Evolutionary conservation across 2,329 filamentous ascomycete genomes (phyloP).

Genomic region (Penicillium sp.): DNA sequence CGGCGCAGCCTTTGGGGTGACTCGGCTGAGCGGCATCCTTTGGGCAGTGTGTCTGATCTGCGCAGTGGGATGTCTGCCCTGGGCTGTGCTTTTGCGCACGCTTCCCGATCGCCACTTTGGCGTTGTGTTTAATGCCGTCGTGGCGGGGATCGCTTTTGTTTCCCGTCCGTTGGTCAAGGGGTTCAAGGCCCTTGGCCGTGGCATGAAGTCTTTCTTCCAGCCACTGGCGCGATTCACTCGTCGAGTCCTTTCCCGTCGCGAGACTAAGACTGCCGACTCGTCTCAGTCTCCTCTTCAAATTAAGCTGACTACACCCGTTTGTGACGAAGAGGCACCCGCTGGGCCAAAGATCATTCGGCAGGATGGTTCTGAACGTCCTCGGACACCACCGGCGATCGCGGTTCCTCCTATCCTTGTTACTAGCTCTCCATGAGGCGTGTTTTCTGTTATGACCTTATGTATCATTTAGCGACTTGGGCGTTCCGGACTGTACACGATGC

Average conservation of each 20-base stretch:
- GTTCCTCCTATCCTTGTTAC: conserved; percentile 45
- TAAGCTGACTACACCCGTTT: conserved; percentile 6
- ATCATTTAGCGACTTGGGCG: conserved; percentile 1
- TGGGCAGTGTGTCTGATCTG: conserved; percentile 88
- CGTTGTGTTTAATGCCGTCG: conserved; percentile 51
- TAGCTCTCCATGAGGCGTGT: conserved; percentile 27
- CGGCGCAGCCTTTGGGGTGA: conserved; percentile 76
- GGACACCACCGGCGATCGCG: conserved; percentile 22
- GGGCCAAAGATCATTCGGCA: conserved; percentile 1
- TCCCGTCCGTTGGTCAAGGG: conserved; percentile 44
- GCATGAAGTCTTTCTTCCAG: conserved; percentile 24
- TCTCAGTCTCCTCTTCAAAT: conserved; percentile 18
- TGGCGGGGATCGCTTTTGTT: conserved; percentile 55
- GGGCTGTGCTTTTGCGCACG: conserved; percentile 77
- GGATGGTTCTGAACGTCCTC: conserved; percentile 22
- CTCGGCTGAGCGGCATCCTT: conserved; percentile 67
- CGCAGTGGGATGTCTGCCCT: conserved; percentile 79
- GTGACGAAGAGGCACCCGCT: conserved; percentile 12
- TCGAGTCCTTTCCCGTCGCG: conserved; percentile 16
- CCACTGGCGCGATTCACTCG: conserved; percentile 29
- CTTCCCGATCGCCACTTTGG: conserved; percentile 69
- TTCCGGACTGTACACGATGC: neutral
- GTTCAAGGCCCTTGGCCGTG: conserved; percentile 29
- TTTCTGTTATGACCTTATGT: conserved; percentile 7
- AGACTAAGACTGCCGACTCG: conserved; percentile 2